A percentile compares a stretch with the other conserved stretches of the same genome.
These are phyloP conservation scores for Nemania bipapillata DNA, from an alignment of 2,329 filamentous ascomycete genomes.

Conservation along the genomic window DNA sequence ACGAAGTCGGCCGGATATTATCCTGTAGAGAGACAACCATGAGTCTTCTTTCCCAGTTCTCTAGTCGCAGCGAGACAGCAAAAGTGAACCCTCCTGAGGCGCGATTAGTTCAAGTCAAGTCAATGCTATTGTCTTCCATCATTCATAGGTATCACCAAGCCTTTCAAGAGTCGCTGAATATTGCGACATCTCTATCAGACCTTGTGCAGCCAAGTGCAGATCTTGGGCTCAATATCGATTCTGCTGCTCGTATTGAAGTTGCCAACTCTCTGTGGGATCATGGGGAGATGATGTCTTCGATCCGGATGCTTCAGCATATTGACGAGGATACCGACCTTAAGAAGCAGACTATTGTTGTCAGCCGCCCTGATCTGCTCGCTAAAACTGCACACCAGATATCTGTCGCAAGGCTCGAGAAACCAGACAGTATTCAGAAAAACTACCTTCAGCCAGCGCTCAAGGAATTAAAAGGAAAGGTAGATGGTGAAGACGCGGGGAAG, in stretches of 20 bases:
- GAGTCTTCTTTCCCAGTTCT: conserved; percentile 78
- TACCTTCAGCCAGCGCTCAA: conserved; percentile 87
- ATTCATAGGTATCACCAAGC: conserved; percentile 83
- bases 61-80: conserved; percentile 69
- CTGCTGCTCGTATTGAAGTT: conserved; percentile 80
- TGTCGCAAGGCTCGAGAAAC: conserved; percentile 88
- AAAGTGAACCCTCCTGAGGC: conserved; percentile 71
- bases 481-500: conserved; percentile 79
- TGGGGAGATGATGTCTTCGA: conserved; percentile 87
- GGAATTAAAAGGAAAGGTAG: conserved; percentile 75
- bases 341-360: conserved; percentile 76
- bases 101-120: conserved; percentile 77
- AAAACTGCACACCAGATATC: conserved; percentile 90
- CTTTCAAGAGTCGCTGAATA: conserved; percentile 85
- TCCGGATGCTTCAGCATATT: conserved; percentile 84
- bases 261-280: conserved; percentile 95
- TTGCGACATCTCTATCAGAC: conserved; percentile 83
- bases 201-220: conserved; percentile 75
- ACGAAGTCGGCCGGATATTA: conserved; percentile 81
- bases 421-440: conserved; percentile 85
- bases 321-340: conserved; percentile 69
- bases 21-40: conserved; percentile 86
- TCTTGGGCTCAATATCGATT: conserved; percentile 80
- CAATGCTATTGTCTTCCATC: conserved; percentile 78
- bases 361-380: conserved; percentile 81